These are phyloP conservation scores for Dendrocalamus sinicus DNA, from an alignment of 176 grass and related monocot genomes.

Conservation along the genomic window DNA sequence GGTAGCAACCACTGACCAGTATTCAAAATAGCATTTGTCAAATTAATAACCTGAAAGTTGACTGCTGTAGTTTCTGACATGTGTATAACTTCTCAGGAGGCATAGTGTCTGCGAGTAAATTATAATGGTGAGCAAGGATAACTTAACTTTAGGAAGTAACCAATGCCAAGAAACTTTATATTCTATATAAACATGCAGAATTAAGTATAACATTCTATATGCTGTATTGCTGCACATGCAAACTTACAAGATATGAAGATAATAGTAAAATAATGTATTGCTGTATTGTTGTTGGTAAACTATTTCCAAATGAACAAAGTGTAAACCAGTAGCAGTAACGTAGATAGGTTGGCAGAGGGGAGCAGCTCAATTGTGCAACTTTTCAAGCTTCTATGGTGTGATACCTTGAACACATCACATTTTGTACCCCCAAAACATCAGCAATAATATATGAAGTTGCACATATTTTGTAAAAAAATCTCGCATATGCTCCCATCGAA, in stretches of 20 bases:
- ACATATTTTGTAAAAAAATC: background rate
- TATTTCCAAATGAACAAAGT: background rate
- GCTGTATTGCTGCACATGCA: background rate
- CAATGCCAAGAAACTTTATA: background rate
- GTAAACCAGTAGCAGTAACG: background rate
- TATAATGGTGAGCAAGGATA: background rate
- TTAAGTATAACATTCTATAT: background rate
- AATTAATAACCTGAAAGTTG: constrained; percentile 70
- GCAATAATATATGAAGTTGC: background rate
- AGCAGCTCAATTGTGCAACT: background rate
- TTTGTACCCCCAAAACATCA: background rate
- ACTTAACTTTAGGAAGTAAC: background rate
- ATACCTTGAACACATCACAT: background rate
- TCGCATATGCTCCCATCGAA: background rate
- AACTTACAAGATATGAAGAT: constrained; percentile 11
- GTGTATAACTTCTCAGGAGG: constrained; percentile 62
- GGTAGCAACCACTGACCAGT: background rate
- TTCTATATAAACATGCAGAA: background rate
- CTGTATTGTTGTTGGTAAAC: too few relatives aligned
- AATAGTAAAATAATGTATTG: background rate
- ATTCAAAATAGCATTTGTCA: constrained; percentile 15
- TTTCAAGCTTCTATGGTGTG: background rate
- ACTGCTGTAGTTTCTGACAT: constrained; percentile 72
- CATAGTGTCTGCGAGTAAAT: constrained; percentile 59
- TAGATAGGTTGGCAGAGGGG: background rate